Conservation (phyloP, 169 alveolate species). For the Plasmodium vivax region DNA sequence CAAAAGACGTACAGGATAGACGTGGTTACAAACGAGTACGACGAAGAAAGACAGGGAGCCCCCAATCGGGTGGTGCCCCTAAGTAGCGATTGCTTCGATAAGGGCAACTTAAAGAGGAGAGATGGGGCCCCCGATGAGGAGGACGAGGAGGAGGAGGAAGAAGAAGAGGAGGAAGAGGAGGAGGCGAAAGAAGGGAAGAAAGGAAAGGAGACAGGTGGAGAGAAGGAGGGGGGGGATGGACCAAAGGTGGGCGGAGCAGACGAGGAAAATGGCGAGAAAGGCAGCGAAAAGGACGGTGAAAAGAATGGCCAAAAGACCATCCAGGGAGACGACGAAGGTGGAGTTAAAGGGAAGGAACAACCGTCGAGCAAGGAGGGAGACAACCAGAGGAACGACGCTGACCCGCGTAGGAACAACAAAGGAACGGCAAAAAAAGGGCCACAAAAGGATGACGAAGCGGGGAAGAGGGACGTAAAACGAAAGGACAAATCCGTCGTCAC, state of each 20-base stretch:
- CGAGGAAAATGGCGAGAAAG: neutral
- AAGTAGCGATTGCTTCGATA: neutral
- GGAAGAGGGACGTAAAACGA: neutral
- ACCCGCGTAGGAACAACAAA: neutral
- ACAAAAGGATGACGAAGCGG: neutral
- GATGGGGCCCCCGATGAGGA: neutral
- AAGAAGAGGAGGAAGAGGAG: neutral
- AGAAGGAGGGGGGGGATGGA: neutral
- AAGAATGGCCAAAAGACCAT: neutral
- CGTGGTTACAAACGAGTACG: neutral
- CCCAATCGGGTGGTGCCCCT: neutral
- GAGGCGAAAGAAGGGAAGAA: neutral
- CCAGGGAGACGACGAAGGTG: constrained; percentile 9
- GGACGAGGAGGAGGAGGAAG: neutral
- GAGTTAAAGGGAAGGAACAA: constrained; percentile 7
- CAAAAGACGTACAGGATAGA: neutral
- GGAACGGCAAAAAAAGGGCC: neutral
- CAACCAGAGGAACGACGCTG: neutral
- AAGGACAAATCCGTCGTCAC: neutral
- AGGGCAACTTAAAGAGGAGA: neutral
- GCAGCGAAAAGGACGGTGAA: neutral
- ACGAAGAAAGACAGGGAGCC: neutral
- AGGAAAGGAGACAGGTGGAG: neutral
- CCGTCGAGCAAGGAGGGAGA: neutral
- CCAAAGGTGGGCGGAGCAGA: neutral